phyloP scores from a whole-genome alignment of 352 stramenopile genomes.

The Globisporangium heterothallicum region DNA sequence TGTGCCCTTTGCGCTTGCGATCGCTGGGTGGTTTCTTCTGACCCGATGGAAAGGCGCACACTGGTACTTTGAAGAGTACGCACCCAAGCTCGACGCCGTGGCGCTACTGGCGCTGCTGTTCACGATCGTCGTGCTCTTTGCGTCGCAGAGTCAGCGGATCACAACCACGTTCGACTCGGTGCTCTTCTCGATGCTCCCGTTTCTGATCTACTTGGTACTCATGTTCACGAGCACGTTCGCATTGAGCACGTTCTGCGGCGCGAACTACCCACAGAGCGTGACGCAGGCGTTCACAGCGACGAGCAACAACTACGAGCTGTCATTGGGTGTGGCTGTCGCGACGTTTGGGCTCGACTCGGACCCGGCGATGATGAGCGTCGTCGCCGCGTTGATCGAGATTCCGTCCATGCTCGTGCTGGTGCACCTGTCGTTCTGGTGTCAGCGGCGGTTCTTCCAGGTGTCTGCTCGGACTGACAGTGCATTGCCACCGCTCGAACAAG shows the following conservation, averaged over 20 bases:
- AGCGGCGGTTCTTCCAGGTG: conserved; percentile 13
- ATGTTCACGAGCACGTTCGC: conserved; percentile 52
- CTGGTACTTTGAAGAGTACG: conserved; percentile 52
- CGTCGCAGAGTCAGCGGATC: conserved; percentile 63
- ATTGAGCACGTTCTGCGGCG: conserved; percentile 27
- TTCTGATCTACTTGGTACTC: conserved; percentile 55
- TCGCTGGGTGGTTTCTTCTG: conserved; percentile 31
- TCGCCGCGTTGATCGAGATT: conserved; percentile 41
- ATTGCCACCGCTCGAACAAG: too few relatives aligned
- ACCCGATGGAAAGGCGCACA: conserved; percentile 25
- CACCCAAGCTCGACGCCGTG: conserved; percentile 32
- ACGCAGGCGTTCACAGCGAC: conserved; percentile 70
- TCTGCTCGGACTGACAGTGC: too few relatives aligned
- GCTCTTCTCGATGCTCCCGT: conserved; percentile 47
- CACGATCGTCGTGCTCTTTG: conserved; percentile 69
- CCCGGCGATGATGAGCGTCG: conserved; percentile 44
- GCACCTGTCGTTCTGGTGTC: conserved; percentile 20
- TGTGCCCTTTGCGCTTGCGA: conserved; percentile 47
- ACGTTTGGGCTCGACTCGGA: conserved; percentile 71
- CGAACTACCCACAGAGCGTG: conserved; percentile 38
- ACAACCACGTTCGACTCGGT: conserved; percentile 45
- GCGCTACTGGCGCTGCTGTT: conserved; percentile 60
- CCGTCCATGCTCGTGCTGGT: conserved; percentile 36
- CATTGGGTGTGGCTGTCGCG: conserved; percentile 55
- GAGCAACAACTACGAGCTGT: conserved; percentile 86